Conservation (phyloP, 768 basidiomycete genomes). For the Podaxis sp. region DNA sequence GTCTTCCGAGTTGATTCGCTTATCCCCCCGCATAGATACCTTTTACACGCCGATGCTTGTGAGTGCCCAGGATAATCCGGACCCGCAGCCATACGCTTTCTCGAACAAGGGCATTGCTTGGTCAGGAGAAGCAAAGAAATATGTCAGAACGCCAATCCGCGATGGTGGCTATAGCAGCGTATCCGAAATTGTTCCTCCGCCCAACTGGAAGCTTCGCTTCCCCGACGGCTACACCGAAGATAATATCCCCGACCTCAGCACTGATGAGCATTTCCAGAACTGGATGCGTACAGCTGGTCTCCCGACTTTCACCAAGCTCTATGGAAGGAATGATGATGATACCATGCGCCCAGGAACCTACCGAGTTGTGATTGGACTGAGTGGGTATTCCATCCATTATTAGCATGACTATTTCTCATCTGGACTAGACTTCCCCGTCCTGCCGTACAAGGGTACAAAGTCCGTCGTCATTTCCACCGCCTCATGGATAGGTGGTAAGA, state of each 20-base stretch:
- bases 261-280: conserved; percentile 94
- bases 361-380: conserved; percentile 72
- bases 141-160: conserved; percentile 52
- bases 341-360: conserved; percentile 73
- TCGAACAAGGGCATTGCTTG: conserved; percentile 87
- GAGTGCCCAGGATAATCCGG: conserved; percentile 47
- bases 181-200: conserved; percentile 82
- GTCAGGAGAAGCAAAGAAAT: conserved; percentile 93
- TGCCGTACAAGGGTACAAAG: conserved; percentile 90
- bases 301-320: conserved; percentile 95
- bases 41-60: conserved; percentile 61
- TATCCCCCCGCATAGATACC: conserved; percentile 56
- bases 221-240: conserved; percentile 68
- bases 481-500: conserved; percentile 98
- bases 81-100: conserved; percentile 64
- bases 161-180: conserved; percentile 50
- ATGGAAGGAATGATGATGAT: conserved; percentile 84
- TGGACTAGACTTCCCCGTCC: conserved; percentile 83
- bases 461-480: conserved; percentile 96
- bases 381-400: conserved; percentile 46
- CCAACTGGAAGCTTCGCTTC: conserved; percentile 81
- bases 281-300: conserved; percentile 99
- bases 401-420: conserved; percentile 14
- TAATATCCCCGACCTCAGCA: conserved; percentile 66
- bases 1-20: neutral